Evolutionary conservation across 208 protist genomes (phyloP).

Genomic region (Herpetomonas samuelpessoai): DNA sequence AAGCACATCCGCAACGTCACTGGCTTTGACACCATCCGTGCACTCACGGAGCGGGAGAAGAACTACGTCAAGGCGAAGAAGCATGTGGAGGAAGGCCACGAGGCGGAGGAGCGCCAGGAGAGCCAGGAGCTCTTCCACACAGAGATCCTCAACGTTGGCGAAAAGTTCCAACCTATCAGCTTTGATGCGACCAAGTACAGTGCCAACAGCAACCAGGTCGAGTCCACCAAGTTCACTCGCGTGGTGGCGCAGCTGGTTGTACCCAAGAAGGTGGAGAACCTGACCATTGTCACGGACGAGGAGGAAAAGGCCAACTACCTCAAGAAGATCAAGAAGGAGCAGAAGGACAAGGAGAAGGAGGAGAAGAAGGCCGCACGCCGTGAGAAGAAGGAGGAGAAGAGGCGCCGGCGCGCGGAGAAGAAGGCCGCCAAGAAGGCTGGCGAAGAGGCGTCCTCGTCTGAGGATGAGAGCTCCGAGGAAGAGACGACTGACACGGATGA

Average conservation of each 20-base stretch:
- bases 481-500: conserved; percentile 11
- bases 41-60: conserved; percentile 34
- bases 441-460: conserved; percentile 1
- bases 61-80: conserved; percentile 19
- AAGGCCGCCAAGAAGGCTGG: conserved; percentile 13
- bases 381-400: conserved; percentile 17
- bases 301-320: conserved; percentile 20
- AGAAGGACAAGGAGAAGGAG: conserved; percentile 17
- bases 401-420: conserved; percentile 20
- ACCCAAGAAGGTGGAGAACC: conserved; percentile 14
- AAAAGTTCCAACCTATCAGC: conserved; percentile 27
- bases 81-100: conserved; percentile 10
- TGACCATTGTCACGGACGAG: conserved; percentile 9
- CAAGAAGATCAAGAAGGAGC: conserved; percentile 25
- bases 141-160: conserved; percentile 41
- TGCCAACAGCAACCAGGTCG: conserved; percentile 26
- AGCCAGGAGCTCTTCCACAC: conserved; percentile 22
- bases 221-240: conserved; percentile 26
- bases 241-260: conserved; percentile 33
- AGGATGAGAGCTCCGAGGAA: conserved; percentile 19
- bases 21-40: conserved; percentile 41
- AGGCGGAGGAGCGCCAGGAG: conserved; percentile 4
- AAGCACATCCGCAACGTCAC: conserved; percentile 40
- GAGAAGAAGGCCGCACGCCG: conserved; percentile 9
- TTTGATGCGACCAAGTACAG: conserved; percentile 30